A percentile compares a stretch with the other conserved stretches of the same genome.
Evolutionary conservation across 345 rosid genomes (phyloP).

Genomic region (Microcos paniculata): DNA sequence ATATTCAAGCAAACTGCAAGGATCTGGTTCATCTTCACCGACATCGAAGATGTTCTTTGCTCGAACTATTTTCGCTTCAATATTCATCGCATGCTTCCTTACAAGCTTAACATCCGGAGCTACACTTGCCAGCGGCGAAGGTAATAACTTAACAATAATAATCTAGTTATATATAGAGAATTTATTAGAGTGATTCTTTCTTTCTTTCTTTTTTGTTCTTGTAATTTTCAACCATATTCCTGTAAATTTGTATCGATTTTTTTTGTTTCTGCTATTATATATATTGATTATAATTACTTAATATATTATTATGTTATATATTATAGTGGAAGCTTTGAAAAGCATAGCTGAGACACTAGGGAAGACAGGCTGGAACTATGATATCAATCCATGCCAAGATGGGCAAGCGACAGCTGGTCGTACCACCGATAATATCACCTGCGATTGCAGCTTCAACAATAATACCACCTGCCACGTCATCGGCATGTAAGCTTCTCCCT

Average conservation of each 20-base stretch:
- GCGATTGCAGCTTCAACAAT: constrained; percentile 30
- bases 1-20: too few species aligned
- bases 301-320: background rate
- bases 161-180: too few species aligned
- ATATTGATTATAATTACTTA: background rate
- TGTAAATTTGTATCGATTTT: too few species aligned
- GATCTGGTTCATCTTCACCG: too few species aligned
- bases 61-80: constrained; percentile 16
- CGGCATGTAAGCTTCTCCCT: background rate
- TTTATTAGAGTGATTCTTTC: background rate
- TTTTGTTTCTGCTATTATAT: background rate
- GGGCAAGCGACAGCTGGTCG: too few species aligned
- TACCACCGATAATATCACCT: constrained; percentile 27
- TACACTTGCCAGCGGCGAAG: constrained; percentile 32
- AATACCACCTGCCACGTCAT: constrained; percentile 37
- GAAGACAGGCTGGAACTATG: constrained; percentile 51
- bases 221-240: background rate
- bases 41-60: background rate
- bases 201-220: background rate
- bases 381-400: constrained; percentile 58
- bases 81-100: constrained; percentile 18
- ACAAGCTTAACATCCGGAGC: constrained; percentile 26
- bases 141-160: constrained; percentile 3
- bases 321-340: constrained; percentile 47
- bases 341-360: constrained; percentile 41